Conservation (phyloP, 805 yeast genomes). For the Nakazawaea laoshanensis region DNA sequence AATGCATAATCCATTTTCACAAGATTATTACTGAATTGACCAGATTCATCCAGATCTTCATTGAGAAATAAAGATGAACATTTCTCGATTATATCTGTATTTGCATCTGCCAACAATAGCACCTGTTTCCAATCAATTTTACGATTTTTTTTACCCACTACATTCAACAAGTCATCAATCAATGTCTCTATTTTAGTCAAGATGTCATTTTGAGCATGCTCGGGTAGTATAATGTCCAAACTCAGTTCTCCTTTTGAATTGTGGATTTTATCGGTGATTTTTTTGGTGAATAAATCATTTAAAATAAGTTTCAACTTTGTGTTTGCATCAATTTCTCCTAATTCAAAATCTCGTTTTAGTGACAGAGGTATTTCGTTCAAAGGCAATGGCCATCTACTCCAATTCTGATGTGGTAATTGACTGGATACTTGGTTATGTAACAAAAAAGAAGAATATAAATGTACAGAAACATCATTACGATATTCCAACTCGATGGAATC, state of each 20-base stretch:
- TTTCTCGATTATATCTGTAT: no score
- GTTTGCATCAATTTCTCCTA: slow-evolving; percentile 9
- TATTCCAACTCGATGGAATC: slow-evolving; percentile 39
- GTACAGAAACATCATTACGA: slow-evolving; percentile 51
- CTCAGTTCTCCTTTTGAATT: slow-evolving; percentile 12
- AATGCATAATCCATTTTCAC: no score
- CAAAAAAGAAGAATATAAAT: slow-evolving; percentile 51
- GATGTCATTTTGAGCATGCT: background rate
- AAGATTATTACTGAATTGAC: no score
- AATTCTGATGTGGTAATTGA: slow-evolving; percentile 29
- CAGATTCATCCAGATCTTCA: no score
- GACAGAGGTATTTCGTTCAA: slow-evolving; percentile 14
- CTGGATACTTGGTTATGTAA: slow-evolving; percentile 26
- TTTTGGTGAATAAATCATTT: slow-evolving; percentile 14
- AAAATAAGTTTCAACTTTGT: slow-evolving; percentile 15
- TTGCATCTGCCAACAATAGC: no score
- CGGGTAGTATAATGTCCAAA: slow-evolving; percentile 15
- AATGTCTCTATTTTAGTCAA: background rate
- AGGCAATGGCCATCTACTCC: slow-evolving; percentile 58
- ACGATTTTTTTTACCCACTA: no score
- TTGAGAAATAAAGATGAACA: no score
- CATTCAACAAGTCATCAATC: no score
- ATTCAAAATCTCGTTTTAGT: background rate
- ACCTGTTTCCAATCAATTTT: no score
- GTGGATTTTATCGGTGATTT: slow-evolving; percentile 11